Percentiles rank a stretch among this genome's conserved stretches.
phyloP scores from a whole-genome alignment of 2,329 filamentous ascomycete genomes.

The Pyrenochaeta sp. region DNA sequence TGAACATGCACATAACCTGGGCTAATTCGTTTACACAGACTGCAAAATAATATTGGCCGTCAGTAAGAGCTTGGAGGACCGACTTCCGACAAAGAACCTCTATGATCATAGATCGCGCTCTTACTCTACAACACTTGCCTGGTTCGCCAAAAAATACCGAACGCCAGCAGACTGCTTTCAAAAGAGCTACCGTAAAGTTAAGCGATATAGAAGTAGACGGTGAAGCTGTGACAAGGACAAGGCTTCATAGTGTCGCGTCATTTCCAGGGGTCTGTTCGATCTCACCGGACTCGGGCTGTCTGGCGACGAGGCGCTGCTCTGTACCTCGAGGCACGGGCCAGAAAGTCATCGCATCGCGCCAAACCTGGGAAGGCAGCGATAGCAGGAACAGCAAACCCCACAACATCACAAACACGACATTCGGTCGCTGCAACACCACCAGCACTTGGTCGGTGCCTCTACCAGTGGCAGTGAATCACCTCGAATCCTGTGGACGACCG shows the following conservation, averaged over 20 bases:
- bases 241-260: neutral
- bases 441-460: constrained; percentile 21
- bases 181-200: constrained; percentile 5
- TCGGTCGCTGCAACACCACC: constrained; percentile 28
- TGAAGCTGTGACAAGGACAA: constrained; percentile 9
- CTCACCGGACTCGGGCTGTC: constrained; percentile 5
- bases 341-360: constrained; percentile 33
- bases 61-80: constrained; percentile 14
- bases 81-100: neutral
- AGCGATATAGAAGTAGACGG: constrained; percentile 10
- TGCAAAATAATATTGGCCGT: neutral
- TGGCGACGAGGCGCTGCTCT: constrained; percentile 19
- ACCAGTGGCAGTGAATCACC: constrained; percentile 19
- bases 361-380: constrained; percentile 35
- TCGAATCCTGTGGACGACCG: constrained; percentile 26
- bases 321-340: constrained; percentile 33
- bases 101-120: constrained; percentile 12
- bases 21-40: constrained; percentile 9
- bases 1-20: constrained; percentile 3
- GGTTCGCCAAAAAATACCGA: constrained; percentile 14
- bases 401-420: constrained; percentile 30
- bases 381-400: constrained; percentile 28
- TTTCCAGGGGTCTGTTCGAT: constrained; percentile 4
- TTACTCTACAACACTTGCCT: constrained; percentile 15
- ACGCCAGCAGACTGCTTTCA: constrained; percentile 18